Evolutionary conservation across 2,329 filamentous ascomycete genomes (phyloP).

Genomic region (Pestalotiopsis sp.): DNA sequence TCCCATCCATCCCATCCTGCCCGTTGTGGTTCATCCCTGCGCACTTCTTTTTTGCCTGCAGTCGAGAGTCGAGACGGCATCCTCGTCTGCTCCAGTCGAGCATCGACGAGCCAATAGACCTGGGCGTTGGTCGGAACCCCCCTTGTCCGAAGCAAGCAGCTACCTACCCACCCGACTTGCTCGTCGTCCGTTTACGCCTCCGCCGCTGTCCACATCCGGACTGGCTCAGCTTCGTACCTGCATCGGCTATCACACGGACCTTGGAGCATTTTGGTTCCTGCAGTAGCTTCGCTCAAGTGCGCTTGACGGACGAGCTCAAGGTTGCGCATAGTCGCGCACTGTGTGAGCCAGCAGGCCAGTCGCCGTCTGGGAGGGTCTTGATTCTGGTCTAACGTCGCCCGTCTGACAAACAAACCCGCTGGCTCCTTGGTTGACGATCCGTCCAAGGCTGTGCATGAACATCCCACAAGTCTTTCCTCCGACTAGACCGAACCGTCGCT

Average conservation of each 20-base stretch:
- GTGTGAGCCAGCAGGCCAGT: neutral
- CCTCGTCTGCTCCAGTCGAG: neutral
- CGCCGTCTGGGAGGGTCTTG: neutral
- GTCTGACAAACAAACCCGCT: neutral
- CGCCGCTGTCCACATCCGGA: conserved; percentile 23
- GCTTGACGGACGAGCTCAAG: neutral
- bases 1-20: conserved; percentile 4
- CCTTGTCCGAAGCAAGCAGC: neutral
- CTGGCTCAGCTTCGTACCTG: conserved; percentile 17
- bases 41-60: neutral
- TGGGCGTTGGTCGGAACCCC: neutral
- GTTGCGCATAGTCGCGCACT: neutral
- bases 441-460: neutral
- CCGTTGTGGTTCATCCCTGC: conserved; percentile 11
- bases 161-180: neutral
- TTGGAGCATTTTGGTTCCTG: conserved; percentile 23
- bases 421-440: neutral
- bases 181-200: conserved; percentile 8
- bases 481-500: neutral
- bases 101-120: neutral
- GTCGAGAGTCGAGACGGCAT: conserved; percentile 4
- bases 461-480: neutral
- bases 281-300: conserved; percentile 1
- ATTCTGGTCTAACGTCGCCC: neutral
- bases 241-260: conserved; percentile 19